A percentile compares a stretch with the other conserved stretches of the same genome.
phyloP scores from a whole-genome alignment of 2,329 filamentous ascomycete genomes.

The Geosmithia flava region DNA sequence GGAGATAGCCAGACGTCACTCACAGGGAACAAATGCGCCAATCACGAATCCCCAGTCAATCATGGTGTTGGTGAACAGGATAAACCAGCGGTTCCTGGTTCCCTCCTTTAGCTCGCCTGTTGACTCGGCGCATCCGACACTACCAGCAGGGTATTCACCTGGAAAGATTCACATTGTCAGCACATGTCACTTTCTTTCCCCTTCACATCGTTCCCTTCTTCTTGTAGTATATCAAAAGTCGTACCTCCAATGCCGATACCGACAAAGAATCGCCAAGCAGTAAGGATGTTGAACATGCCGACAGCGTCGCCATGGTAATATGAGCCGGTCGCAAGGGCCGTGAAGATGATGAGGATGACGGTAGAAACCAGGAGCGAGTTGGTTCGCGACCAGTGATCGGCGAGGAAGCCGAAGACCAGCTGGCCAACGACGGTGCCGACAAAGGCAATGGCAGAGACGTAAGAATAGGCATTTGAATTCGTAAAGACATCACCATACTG shows the following conservation, averaged over 20 bases:
- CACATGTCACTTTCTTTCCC: background rate
- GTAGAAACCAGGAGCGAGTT: slow-evolving; percentile 74
- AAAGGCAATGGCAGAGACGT: slow-evolving; percentile 74
- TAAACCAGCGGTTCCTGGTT: slow-evolving; percentile 81
- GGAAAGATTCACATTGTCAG: background rate
- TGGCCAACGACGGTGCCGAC: slow-evolving; percentile 77
- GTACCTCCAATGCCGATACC: slow-evolving; percentile 63
- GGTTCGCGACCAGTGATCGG: slow-evolving; percentile 75
- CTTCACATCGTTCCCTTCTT: too few relatives aligned
- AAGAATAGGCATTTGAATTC: slow-evolving; percentile 55
- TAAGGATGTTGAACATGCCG: slow-evolving; percentile 64
- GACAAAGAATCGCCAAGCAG: slow-evolving; percentile 75
- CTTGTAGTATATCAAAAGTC: background rate
- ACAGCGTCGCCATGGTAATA: slow-evolving; percentile 58
- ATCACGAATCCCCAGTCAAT: slow-evolving; percentile 78
- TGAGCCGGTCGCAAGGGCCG: slow-evolving; percentile 62
- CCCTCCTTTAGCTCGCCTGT: slow-evolving; percentile 72
- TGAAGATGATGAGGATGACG: slow-evolving; percentile 73
- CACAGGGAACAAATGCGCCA: slow-evolving; percentile 60
- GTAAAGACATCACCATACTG: slow-evolving; percentile 62
- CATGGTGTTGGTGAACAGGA: slow-evolving; percentile 79
- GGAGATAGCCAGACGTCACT: slow-evolving; percentile 4
- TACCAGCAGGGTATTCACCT: slow-evolving; percentile 66
- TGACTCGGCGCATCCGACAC: slow-evolving; percentile 72
- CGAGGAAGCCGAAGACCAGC: slow-evolving; percentile 67